Evolutionary conservation across 1,139 yeast genomes (phyloP), one percentile per base, ranked within the genome.

Genomic region (Eremothecium cymbalariae): DNA sequence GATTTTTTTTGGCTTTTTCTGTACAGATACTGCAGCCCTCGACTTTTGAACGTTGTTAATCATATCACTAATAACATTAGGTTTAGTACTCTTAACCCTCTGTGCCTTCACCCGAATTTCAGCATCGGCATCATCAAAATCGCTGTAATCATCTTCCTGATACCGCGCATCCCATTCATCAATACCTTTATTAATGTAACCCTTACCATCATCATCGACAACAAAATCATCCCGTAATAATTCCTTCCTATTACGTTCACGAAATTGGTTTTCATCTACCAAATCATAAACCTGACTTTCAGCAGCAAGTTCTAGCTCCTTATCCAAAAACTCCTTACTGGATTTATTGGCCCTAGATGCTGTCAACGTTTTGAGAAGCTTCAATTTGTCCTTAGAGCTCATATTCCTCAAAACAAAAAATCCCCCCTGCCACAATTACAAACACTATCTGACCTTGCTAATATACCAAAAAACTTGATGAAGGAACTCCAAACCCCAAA

Each of bases 171-270:
- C 57, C 94, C 94, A 83, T 43, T 85, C 94, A 48, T 88, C 94
- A 9, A 71, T 84, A 34, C 97, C 97, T 32, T 81, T 82, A 50
- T 90, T 96, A 2, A 84, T 88, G 52, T 90, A 90, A 1, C 65
- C 67, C 45, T 77, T 79, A 9, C 94, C 95, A 45, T 80, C 77
- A 55, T 90, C 97, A 53, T 86, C 96, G 2, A 85, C 95, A 32
- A 90, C 90, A 55, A 90, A 90, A 53, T 88, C 95, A 53, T 88
- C 96, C 44, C 82, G 78, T 62, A 85, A 68, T 37, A 90, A 66
- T 42, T 86, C 85, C 40, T 81, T 74, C 46, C 94, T 72, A 53
- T 83, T 84, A 54, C 77, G 83, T 45, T 72, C 71, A 46, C 90
- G 67, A 59, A 74, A 88, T 20, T 81, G 76, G 27, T 71, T 77